phyloP scores from a whole-genome alignment of 1,139 yeast species.

The Geotrichum klebahnii region DNA sequence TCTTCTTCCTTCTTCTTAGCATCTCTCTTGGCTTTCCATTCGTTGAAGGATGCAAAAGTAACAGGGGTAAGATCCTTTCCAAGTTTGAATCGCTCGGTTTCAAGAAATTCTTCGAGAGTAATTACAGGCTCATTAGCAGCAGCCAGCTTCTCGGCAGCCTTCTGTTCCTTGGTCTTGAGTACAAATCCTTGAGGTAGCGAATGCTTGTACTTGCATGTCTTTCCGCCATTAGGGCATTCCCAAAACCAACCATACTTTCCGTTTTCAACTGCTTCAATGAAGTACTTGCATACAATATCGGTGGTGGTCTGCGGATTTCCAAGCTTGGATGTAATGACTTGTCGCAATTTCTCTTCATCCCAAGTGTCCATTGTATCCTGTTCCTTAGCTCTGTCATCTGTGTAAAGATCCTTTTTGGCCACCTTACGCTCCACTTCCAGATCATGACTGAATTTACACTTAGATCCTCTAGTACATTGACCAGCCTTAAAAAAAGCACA shows the following conservation, averaged over 20 bases:
- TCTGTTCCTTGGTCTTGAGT: slow-evolving; percentile 92
- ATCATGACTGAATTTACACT: slow-evolving; percentile 95
- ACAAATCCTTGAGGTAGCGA: slow-evolving; percentile 97
- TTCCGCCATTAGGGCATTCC: slow-evolving; percentile 94
- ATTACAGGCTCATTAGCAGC: slow-evolving; percentile 83
- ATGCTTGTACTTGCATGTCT: slow-evolving; percentile 89
- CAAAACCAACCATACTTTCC: slow-evolving; percentile 99
- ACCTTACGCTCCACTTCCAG: slow-evolving; percentile 80
- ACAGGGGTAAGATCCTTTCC: slow-evolving; percentile 84
- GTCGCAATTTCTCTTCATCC: slow-evolving; percentile 93
- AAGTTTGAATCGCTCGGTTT: slow-evolving; percentile 82
- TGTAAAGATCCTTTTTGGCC: slow-evolving; percentile 84
- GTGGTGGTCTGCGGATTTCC: slow-evolving; percentile 94
- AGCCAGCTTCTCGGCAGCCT: slow-evolving; percentile 81
- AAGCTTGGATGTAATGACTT: slow-evolving; percentile 83
- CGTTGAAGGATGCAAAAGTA: slow-evolving; percentile 72
- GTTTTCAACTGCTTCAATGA: slow-evolving; percentile 95
- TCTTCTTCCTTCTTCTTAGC: slow-evolving; percentile 56
- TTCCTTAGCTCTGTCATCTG: slow-evolving; percentile 77
- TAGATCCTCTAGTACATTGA: slow-evolving; percentile 79
- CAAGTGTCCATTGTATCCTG: slow-evolving; percentile 91
- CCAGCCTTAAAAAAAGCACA: slow-evolving; percentile 92
- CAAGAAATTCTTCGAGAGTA: slow-evolving; percentile 92
- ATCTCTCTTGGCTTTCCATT: slow-evolving; percentile 74
- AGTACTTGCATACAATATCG: slow-evolving; percentile 87